Percentiles rank a stretch among this genome's conserved stretches.
These are phyloP conservation scores for Lipomyces mesembrius DNA, from an alignment of 805 yeast species.

Conservation along the genomic window DNA sequence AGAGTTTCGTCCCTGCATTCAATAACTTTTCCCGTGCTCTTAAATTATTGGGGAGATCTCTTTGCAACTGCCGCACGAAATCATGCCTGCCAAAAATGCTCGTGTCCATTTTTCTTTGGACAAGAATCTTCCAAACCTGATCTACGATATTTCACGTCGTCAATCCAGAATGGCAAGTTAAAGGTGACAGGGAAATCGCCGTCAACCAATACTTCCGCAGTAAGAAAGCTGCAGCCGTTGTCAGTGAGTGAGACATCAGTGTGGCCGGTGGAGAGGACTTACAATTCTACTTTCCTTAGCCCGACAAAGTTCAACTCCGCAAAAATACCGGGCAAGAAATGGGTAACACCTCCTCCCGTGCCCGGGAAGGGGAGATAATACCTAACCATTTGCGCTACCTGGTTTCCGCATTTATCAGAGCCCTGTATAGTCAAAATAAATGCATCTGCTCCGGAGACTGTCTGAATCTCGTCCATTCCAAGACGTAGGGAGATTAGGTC, in stretches of 20 bases:
- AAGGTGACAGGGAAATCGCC: neutral
- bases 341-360: slow-evolving; percentile 2
- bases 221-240: neutral
- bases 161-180: slow-evolving; percentile 8
- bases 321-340: neutral
- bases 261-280: neutral
- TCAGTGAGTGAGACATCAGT: neutral
- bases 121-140: neutral
- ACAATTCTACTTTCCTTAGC: slow-evolving; percentile 4
- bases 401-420: slow-evolving; percentile 11
- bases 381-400: slow-evolving; percentile 1
- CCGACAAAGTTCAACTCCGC: slow-evolving; percentile 1
- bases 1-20: too few species aligned
- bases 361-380: neutral
- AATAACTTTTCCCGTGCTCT: too few species aligned
- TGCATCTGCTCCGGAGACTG: too few species aligned
- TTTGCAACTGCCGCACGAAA: too few species aligned
- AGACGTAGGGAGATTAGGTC: too few species aligned
- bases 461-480: too few species aligned
- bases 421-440: too few species aligned
- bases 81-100: too few species aligned
- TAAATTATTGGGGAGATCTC: too few species aligned
- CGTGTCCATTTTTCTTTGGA: too few species aligned
- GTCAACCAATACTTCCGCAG: too few species aligned
- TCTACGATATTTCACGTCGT: neutral